A percentile compares a stretch with the other conserved stretches of the same genome.
These are phyloP conservation scores for Achaetomium macrosporum DNA, from an alignment of 2,329 filamentous ascomycete genomes.

Conservation along the genomic window DNA sequence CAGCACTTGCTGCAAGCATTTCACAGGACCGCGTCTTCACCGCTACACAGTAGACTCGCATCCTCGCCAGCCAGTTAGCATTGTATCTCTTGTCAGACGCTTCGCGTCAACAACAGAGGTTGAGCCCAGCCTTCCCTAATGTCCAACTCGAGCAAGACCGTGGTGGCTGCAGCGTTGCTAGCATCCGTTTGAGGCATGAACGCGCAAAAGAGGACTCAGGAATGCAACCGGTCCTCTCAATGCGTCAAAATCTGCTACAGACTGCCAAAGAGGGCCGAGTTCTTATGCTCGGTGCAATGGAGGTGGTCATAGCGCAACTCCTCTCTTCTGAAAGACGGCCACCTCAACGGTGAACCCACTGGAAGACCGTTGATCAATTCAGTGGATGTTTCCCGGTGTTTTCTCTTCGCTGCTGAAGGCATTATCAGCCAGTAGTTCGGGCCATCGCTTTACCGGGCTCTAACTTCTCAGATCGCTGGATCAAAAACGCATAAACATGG, in stretches of 20 bases:
- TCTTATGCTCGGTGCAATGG: background rate
- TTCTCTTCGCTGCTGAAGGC: background rate
- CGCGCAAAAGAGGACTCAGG: conserved; percentile 2
- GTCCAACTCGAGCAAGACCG: too few relatives aligned
- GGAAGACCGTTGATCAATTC: background rate
- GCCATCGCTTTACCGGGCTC: conserved; percentile 6
- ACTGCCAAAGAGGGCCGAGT: conserved; percentile 10
- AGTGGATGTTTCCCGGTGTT: background rate
- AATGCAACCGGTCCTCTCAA: background rate
- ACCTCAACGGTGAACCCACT: too few relatives aligned
- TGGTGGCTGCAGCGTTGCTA: background rate
- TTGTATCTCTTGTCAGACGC: background rate
- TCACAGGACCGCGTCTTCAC: background rate
- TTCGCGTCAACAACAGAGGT: too few relatives aligned
- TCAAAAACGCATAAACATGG: conserved; percentile 16
- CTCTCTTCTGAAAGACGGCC: background rate
- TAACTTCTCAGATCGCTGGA: background rate
- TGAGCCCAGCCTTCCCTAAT: too few relatives aligned
- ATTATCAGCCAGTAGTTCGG: background rate
- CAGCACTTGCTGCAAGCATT: background rate
- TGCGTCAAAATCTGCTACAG: conserved; percentile 16
- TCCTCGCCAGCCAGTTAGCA: background rate
- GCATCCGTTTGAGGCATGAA: background rate
- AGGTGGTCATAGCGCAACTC: background rate
- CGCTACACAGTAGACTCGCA: background rate